Evolutionary conservation across 176 grass and related monocot species (phyloP).

Genomic region (Cenchrus americanus): DNA sequence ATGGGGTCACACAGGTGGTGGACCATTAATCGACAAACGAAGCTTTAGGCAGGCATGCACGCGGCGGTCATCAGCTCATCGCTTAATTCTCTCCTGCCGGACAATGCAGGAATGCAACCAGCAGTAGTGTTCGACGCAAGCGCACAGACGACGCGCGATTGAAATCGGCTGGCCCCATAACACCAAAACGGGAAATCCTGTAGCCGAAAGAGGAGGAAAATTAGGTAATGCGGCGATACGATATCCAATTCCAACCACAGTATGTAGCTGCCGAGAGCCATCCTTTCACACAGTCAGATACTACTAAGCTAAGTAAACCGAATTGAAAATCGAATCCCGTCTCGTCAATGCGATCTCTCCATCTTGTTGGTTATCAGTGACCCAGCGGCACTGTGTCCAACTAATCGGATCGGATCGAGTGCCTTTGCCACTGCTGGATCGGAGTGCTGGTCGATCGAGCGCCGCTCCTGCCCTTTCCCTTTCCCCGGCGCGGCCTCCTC

Average conservation of each 20-base stretch:
- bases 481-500: too few relatives aligned
- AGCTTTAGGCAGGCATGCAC: constrained; percentile 22
- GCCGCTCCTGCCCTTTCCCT: not conserved
- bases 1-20: not conserved
- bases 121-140: not conserved
- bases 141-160: not conserved
- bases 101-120: not conserved
- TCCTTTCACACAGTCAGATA: too few relatives aligned
- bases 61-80: not conserved
- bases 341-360: not conserved
- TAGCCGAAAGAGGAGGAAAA: not conserved
- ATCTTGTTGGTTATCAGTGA: too few relatives aligned
- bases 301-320: too few relatives aligned
- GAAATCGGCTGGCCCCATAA: not conserved
- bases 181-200: not conserved
- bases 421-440: not conserved
- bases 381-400: too few relatives aligned
- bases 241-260: too few relatives aligned
- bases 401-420: not conserved
- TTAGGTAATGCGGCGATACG: not conserved
- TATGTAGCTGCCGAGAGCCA: too few relatives aligned
- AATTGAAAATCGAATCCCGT: not conserved
- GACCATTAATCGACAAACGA: constrained; percentile 34
- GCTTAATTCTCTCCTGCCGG: not conserved
- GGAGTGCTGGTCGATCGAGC: too few relatives aligned